phyloP scores from a whole-genome alignment of 2,329 filamentous ascomycete species.

The Colletotrichum sublineola region DNA sequence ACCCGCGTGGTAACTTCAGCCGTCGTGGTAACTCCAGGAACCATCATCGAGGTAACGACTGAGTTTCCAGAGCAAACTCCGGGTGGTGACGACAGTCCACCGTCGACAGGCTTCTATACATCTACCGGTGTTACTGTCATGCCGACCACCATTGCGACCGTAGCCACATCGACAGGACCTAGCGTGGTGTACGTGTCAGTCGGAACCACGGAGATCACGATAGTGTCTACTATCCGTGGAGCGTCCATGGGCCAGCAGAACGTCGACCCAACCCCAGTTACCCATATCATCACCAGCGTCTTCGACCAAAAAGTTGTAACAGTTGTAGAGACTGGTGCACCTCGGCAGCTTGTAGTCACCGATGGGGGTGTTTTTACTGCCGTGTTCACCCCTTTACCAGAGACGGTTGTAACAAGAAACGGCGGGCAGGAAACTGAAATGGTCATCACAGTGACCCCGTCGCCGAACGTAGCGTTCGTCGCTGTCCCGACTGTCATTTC shows the following conservation, averaged over 20 bases:
- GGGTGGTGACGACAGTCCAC: background rate
- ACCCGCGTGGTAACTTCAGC: background rate
- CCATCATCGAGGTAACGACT: slow-evolving; percentile 6
- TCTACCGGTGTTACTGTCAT: slow-evolving; percentile 24
- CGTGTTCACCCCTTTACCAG: slow-evolving; percentile 17
- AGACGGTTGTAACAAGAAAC: slow-evolving; percentile 20
- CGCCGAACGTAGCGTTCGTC: slow-evolving; percentile 8
- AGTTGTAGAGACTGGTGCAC: slow-evolving; percentile 28
- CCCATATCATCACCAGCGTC: slow-evolving; percentile 45
- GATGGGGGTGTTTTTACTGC: slow-evolving; percentile 32
- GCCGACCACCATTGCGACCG: slow-evolving; percentile 7
- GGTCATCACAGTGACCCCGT: slow-evolving; percentile 37
- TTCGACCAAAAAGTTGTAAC: slow-evolving; percentile 43
- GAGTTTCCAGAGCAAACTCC: slow-evolving; percentile 4
- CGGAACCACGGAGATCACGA: slow-evolving; percentile 45
- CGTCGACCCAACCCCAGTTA: slow-evolving; percentile 38
- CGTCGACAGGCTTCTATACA: slow-evolving; percentile 18
- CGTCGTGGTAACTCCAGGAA: background rate
- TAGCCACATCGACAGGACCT: background rate
- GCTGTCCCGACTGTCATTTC: slow-evolving; percentile 20
- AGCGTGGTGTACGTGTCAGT: slow-evolving; percentile 36
- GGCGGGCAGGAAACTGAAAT: slow-evolving; percentile 34
- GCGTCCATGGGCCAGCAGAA: slow-evolving; percentile 20
- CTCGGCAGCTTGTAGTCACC: slow-evolving; percentile 36
- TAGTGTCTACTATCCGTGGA: slow-evolving; percentile 38